Evolutionary conservation across 2,329 filamentous ascomycete genomes (phyloP), one percentile per base, ranked within the genome.

Genomic region (Phymatotrichopsis omnivora): DNA sequence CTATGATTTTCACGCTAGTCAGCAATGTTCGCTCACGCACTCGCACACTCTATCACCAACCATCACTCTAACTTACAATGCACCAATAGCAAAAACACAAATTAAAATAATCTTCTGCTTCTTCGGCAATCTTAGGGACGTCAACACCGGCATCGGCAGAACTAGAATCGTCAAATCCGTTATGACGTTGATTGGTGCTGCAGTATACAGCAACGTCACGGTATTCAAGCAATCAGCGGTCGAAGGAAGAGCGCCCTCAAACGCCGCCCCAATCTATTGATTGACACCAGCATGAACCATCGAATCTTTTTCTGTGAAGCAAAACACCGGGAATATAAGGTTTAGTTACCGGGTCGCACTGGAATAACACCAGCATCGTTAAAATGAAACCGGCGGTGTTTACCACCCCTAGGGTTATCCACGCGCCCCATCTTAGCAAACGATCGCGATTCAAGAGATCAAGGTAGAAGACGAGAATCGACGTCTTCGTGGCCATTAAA

Each of bases 381-480:
- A 96, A 69, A 11, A 86, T 82, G 16, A 78, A 57, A 11, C 86
- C 87, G 23, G 82, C 81, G 6, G 79, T 61, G 58, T 91, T 93
- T 61, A 94, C 85, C 17, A 93, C 71, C 36, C 68, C 69, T 2
- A 95, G 68, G 0, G 83, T 85, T 4, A 73, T 69, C 68, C 86
- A 86, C n/a, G 85, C 91, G n/a, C 80, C 78, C 64, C 81, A 75
- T 48, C 82, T 77, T 54, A 94, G 80, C 38, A 87, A 69, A 52
- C 76, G 76, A 55, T 93, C 78, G 48, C 85, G 82, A 57, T 80
- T 81, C 20, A 85, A 83, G 36, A 95, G 71, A 30, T 81, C 80
- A 38, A 95, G 71, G 65, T 93, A 95, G 64, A 95, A 95, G 42
- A 91, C 72, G 47, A 95, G 71, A 57, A 95, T 84, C n/a, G 85